Evolutionary conservation across 345 rosid genomes (phyloP).

Genomic region (Lepidium didymum): DNA sequence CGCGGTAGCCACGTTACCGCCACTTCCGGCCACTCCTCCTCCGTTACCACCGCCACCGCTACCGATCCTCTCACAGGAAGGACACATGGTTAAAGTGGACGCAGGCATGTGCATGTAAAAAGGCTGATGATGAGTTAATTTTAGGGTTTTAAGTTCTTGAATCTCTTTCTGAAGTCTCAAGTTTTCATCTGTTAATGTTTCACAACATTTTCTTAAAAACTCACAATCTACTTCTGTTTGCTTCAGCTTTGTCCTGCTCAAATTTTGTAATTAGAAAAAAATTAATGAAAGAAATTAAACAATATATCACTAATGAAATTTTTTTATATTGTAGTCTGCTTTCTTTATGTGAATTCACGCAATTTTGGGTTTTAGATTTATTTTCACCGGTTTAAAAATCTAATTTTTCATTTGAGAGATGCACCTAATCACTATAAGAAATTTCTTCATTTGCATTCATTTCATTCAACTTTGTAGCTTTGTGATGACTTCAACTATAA

Average conservation of each 20-base stretch:
- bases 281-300: no score
- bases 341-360: no score
- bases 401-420: no score
- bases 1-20: not conserved
- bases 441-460: no score
- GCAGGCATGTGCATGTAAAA: conserved; percentile 74
- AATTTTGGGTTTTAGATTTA: no score
- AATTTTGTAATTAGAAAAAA: not conserved
- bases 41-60: conserved; percentile 18
- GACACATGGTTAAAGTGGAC: conserved; percentile 63
- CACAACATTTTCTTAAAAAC: conserved; percentile 81
- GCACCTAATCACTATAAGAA: no score
- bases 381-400: no score
- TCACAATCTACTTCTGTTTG: conserved; percentile 98
- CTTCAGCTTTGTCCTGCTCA: conserved; percentile 83
- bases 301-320: no score
- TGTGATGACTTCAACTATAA: no score
- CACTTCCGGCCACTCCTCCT: not conserved
- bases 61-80: conserved; percentile 67
- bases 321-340: no score
- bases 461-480: no score
- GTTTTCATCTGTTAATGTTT: conserved; percentile 88
- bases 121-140: conserved; percentile 40
- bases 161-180: conserved; percentile 82
- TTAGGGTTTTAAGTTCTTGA: conserved; percentile 64